Evolutionary conservation across 192 early-diverging fungal genomes (phyloP), one percentile per base, ranked within the genome.

Genomic region (Coemansia erecta): DNA sequence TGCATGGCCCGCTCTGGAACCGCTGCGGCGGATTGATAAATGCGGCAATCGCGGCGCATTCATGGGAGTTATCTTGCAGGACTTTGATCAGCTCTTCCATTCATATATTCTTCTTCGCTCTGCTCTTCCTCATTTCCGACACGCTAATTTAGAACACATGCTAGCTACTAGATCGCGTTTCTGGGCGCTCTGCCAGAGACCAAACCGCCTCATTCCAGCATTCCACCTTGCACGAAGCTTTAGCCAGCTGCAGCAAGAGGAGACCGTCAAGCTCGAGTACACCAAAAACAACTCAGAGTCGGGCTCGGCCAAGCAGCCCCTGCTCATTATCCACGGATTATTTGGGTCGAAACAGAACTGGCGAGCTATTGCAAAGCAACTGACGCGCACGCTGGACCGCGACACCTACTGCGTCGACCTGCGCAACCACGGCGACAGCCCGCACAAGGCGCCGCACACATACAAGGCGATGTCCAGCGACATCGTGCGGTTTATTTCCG

Each of bases 281-380:
- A 56, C 60, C 12, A 37, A 41, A 14, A 67, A 43, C 18, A 57
- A 35, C 52, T 56, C 68, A 0, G 56, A 65, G 5, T 11, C 43
- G 10, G 17, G 45, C 6, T 39, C 13, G 17, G 40, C 4, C 4
- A 50, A 40, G 18, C 69, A 77, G 33, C 87, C 88, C 13, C 63
- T 92, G 21, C 71, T 91, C 10, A 87, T 98, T 53, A 81, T 94
- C 28, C 95, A 94, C 69, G 95, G 95, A 26, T 80, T 98, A 18
- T 93, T 98, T 70, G 95, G 95, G 12, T 92, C 89, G 1, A 95
- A 95, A 66, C 92, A 94, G 59, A 96, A 96, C 80, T 96, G 94
- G 94, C 80, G 84, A 26, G 87, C 92, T 4, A 81, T 98, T 22
- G 80, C 89, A 26, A 92, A 90, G 62, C 80, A 85, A 13, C 81